Base-by-base conservation (phyloP, 192 early-diverging fungal species). In the Allomyces macrogynus region DNA sequence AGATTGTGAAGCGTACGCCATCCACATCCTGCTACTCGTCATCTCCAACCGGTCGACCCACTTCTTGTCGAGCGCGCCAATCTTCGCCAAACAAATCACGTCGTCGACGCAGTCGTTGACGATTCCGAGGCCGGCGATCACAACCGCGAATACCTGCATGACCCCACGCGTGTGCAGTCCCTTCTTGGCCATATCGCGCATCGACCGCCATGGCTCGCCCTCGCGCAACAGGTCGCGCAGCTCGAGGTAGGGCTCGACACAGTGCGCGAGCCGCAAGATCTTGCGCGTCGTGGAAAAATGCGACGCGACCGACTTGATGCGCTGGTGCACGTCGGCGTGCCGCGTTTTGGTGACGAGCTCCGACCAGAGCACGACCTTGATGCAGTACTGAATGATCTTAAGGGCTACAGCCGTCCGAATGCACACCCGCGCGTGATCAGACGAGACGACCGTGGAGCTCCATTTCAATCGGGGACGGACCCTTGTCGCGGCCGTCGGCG, bases 401-500 rank as follows among this genome's bases (percentile, higher is more conserved):
- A 92, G 74, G 18, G 80, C 49, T 57, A n/a, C 4, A 40, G 32
- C 32, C 26, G 26, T 1, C 26, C 2, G n/a, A 2, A 40, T 27
- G 26, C n/a, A 4, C 32, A 40, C 7, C 4, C 32, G 32, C 32
- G 32, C 8, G 2, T 27, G 32, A 40, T 40, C 32, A 40, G 32
- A 40, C 32, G 0, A 8, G 32, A 40, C 32, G 32, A 40, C 32
- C 32, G 32, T 40, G 32, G 32, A 40, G 4, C 32, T 7, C 32
- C 32, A 40, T 8, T 40, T 40, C 32, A 40, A 40, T 40, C 0
- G 7, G 32, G 12, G 20, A 57, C 49, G 49, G 49, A 57, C 49
- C 75, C 70, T 92, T 92, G 76, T 92, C 90, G 18, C 90, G 80
- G 32, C 90, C 90, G 65, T 92, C 90, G 62, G 85, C 80, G 22